Evolutionary conservation across 345 rosid genomes (phyloP).

Genomic region (Brassica nigra): DNA sequence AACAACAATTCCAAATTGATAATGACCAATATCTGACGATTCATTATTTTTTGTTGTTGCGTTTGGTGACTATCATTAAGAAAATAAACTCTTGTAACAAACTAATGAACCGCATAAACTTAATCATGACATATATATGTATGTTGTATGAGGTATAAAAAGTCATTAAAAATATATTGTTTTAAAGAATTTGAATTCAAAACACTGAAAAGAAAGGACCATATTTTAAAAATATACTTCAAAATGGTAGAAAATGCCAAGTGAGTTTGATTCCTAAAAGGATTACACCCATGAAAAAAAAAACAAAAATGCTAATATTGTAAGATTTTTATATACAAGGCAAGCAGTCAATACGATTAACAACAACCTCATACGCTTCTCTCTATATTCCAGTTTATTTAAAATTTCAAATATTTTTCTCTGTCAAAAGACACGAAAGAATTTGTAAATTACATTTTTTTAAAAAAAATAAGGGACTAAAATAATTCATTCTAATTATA

Average conservation of each 20-base stretch:
- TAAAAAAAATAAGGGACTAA: slow-evolving; percentile 18
- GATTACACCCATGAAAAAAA: slow-evolving; percentile 33
- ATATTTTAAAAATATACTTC: slow-evolving; percentile 3
- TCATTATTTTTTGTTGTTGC: slow-evolving; percentile 3
- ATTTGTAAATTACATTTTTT: not conserved
- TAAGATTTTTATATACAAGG: slow-evolving; percentile 7
- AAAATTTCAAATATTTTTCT: not conserved
- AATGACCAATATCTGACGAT: slow-evolving; percentile 1
- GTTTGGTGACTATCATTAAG: not conserved
- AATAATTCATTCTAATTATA: not conserved
- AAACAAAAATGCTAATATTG: slow-evolving; percentile 31
- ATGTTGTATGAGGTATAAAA: not conserved
- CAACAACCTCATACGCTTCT: slow-evolving; percentile 10
- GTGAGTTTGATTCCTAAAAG: slow-evolving; percentile 30
- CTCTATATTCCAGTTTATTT: not conserved
- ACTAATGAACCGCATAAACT: not conserved
- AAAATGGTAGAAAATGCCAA: slow-evolving; percentile 34
- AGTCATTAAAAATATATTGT: not conserved
- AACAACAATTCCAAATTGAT: slow-evolving; percentile 7
- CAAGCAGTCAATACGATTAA: slow-evolving; percentile 16
- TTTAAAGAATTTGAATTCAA: not conserved
- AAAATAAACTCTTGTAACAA: not conserved
- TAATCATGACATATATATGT: not conserved
- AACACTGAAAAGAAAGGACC: slow-evolving; percentile 31
- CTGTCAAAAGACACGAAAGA: not conserved